Conservation (phyloP, 805 yeast species). For the Alloascoidea africana region DNA sequence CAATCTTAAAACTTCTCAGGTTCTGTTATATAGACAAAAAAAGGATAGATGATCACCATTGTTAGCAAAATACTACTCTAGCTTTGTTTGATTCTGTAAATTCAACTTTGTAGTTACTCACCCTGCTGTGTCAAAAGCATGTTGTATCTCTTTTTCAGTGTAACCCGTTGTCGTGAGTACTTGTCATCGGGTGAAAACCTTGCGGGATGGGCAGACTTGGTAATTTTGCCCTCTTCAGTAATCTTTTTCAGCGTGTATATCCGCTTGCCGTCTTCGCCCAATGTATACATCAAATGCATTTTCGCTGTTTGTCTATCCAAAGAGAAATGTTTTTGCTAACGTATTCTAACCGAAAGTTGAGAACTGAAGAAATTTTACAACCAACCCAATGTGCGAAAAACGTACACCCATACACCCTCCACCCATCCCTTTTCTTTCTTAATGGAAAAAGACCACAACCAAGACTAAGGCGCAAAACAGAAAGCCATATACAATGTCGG, state of each 20-base stretch:
- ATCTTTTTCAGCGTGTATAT: slow-evolving; percentile 78
- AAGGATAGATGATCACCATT: not conserved
- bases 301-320: slow-evolving; percentile 12
- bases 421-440: too few species aligned
- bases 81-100: too few species aligned
- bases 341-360: too few species aligned
- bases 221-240: slow-evolving; percentile 81
- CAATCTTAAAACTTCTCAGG: too few species aligned
- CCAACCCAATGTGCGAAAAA: too few species aligned
- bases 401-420: too few species aligned
- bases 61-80: not conserved
- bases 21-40: too few species aligned
- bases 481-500: too few species aligned
- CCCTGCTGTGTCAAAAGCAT: slow-evolving; percentile 72
- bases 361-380: too few species aligned
- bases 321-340: too few species aligned
- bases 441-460: not conserved
- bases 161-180: slow-evolving; percentile 97
- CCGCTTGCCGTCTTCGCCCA: slow-evolving; percentile 91
- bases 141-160: slow-evolving; percentile 87
- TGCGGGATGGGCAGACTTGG: slow-evolving; percentile 98
- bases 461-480: too few species aligned
- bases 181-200: slow-evolving; percentile 99
- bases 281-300: slow-evolving; percentile 99
- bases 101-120: too few species aligned